Conservation (phyloP, 441 rosid genomes). For the Corymbia citriodora region DNA sequence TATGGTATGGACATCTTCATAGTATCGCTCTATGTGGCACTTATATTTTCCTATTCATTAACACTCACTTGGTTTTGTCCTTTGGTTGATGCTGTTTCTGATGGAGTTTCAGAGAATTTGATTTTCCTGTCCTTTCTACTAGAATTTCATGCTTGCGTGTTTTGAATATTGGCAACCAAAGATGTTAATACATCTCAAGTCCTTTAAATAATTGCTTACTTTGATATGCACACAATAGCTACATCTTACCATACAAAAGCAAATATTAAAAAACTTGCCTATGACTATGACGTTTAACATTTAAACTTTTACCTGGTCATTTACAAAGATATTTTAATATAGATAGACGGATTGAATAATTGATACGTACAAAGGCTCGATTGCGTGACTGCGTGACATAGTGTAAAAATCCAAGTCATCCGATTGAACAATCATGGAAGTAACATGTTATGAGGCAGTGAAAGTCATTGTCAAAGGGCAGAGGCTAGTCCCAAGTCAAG, state of each 20-base stretch:
- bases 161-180: neutral
- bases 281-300: neutral
- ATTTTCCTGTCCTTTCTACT: neutral
- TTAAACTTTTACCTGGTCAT: too few relatives aligned
- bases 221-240: neutral
- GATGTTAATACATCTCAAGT: neutral
- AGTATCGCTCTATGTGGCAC: neutral
- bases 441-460: too few relatives aligned
- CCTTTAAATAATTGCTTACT: neutral
- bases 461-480: too few relatives aligned
- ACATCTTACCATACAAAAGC: neutral
- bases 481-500: too few relatives aligned
- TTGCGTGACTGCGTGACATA: too few relatives aligned
- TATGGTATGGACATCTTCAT: neutral
- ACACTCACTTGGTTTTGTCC: slow-evolving; percentile 9
- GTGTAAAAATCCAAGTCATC: too few relatives aligned
- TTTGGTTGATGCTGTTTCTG: neutral
- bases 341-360: too few relatives aligned
- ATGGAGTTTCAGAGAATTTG: neutral
- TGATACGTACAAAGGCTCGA: too few relatives aligned
- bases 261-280: neutral
- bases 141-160: neutral
- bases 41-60: neutral
- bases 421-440: too few relatives aligned
- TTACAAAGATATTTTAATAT: too few relatives aligned